Conservation (phyloP, 2,329 filamentous ascomycete genomes). For the Coniochaeta hoffmannii region DNA sequence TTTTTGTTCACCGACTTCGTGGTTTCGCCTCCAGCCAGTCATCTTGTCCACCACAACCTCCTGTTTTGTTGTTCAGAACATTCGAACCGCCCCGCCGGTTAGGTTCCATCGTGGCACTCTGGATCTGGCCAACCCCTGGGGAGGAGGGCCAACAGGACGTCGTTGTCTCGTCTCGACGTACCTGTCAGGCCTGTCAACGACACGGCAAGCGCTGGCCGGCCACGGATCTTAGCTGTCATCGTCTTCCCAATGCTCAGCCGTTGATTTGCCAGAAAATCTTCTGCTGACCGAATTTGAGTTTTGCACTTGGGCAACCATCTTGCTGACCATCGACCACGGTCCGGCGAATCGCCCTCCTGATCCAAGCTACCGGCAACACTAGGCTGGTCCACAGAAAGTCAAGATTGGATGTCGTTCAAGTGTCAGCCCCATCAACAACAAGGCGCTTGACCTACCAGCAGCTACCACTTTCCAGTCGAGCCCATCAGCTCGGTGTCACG, state of each 20-base stretch:
- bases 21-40: slow-evolving; percentile 21
- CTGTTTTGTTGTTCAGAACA: background rate
- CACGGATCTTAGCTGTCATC: slow-evolving; percentile 12
- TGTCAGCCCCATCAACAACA: background rate
- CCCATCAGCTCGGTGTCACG: background rate
- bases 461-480: background rate
- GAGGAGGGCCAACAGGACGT: background rate
- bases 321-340: background rate
- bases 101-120: background rate
- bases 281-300: background rate
- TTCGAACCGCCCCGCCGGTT: background rate
- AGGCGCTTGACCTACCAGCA: background rate
- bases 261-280: slow-evolving; percentile 17
- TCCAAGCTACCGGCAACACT: background rate
- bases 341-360: background rate
- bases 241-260: slow-evolving; percentile 13
- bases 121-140: background rate
- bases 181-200: background rate
- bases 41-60: slow-evolving; percentile 11
- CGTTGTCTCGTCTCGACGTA: background rate
- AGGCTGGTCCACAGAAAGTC: background rate
- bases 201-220: slow-evolving; percentile 12
- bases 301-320: background rate
- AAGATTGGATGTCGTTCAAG: background rate
- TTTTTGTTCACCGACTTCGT: slow-evolving; percentile 36